phyloP scores from a whole-genome alignment of 2,329 filamentous ascomycete genomes.

The Claviceps pusilla region DNA sequence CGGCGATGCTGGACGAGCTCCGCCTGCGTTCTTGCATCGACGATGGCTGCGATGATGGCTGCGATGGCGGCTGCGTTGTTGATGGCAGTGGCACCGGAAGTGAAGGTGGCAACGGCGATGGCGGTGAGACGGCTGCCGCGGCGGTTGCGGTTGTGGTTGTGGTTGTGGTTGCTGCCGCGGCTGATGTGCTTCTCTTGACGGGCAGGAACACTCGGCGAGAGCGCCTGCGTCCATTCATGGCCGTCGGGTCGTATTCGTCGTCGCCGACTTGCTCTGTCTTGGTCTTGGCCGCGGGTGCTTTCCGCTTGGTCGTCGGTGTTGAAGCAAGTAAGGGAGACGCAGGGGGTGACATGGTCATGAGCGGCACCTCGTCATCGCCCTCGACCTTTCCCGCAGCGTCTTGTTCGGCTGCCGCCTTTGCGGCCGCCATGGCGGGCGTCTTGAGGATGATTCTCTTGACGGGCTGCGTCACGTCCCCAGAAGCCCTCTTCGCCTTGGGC shows the following conservation, averaged over 20 bases:
- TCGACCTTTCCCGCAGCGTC: constrained; percentile 7
- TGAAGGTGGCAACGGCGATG: neutral
- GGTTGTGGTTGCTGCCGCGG: constrained; percentile 1
- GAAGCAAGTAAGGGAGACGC: constrained; percentile 9
- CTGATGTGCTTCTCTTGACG: constrained; percentile 10
- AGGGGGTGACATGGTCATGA: constrained; percentile 4
- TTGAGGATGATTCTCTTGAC: constrained; percentile 33
- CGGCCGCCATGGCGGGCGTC: constrained; percentile 18
- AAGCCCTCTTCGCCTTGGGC: constrained; percentile 40
- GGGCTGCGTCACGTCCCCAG: constrained; percentile 13
- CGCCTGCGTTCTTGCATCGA: constrained; percentile 1
- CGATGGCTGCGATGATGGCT: neutral
- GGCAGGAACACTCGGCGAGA: constrained; percentile 18
- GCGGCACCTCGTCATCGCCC: constrained; percentile 11
- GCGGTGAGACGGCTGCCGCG: too few species aligned
- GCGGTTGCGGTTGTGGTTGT: too few species aligned
- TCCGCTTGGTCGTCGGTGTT: constrained; percentile 11
- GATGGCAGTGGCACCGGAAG: neutral
- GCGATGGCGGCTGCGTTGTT: neutral
- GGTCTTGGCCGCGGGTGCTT: constrained; percentile 9
- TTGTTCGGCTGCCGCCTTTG: constrained; percentile 12
- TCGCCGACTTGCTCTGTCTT: constrained; percentile 23
- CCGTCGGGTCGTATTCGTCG: constrained; percentile 29
- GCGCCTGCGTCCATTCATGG: constrained; percentile 18
- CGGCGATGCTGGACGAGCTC: constrained; percentile 4